Evolutionary conservation across 192 early-diverging fungal species (phyloP).

Genomic region (Rhizophagus prolifer): DNA sequence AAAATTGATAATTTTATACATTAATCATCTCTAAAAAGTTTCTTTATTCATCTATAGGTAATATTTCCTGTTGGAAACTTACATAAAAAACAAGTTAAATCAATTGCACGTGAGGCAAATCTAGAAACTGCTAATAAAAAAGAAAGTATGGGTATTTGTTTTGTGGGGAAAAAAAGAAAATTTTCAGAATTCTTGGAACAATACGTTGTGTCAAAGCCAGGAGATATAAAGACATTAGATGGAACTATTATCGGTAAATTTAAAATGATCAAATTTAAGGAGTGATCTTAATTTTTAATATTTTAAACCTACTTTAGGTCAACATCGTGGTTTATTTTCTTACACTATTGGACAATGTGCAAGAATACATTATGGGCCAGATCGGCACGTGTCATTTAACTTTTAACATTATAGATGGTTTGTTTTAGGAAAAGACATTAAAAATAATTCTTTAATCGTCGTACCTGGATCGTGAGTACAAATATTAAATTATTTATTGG

Average conservation of each 20-base stretch:
- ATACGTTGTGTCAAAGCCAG: constrained; percentile 33
- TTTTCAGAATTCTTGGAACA: constrained; percentile 78
- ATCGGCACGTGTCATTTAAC: not conserved
- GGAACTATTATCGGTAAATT: constrained; percentile 35
- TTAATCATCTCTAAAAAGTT: not conserved
- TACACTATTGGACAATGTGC: constrained; percentile 85
- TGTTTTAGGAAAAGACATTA: constrained; percentile 66
- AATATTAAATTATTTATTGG: not conserved
- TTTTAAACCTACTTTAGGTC: constrained; percentile 40
- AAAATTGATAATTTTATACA: not conserved
- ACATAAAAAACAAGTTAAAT: constrained; percentile 72
- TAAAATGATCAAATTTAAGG: constrained; percentile 35
- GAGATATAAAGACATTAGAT: constrained; percentile 26
- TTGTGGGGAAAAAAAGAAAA: constrained; percentile 77
- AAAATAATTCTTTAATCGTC: constrained; percentile 65
- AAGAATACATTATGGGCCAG: constrained; percentile 55
- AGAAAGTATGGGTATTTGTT: constrained; percentile 97
- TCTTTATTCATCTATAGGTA: constrained; percentile 33
- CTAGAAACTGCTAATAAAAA: constrained; percentile 64
- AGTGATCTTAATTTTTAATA: constrained; percentile 7
- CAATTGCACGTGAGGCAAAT: constrained; percentile 55
- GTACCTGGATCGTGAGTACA: constrained; percentile 62
- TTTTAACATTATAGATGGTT: constrained; percentile 56
- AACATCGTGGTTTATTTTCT: constrained; percentile 65
- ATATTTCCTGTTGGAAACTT: constrained; percentile 84